Conservation (phyloP, 495 filamentous ascomycete genomes). For the Penicillium fimorum region DNA sequence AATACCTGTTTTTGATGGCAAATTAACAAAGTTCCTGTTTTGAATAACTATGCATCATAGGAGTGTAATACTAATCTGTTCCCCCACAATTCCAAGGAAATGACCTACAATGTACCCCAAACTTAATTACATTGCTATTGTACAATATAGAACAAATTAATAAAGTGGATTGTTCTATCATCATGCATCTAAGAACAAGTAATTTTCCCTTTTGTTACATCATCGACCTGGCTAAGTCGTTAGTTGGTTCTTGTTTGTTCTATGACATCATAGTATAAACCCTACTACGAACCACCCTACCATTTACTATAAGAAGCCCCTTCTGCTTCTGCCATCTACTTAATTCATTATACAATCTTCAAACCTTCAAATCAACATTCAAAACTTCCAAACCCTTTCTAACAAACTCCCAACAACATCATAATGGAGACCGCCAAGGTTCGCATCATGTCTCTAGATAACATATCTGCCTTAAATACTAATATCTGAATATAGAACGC, state of each 20-base stretch:
- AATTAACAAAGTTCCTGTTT: too few species aligned
- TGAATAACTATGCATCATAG: too few species aligned
- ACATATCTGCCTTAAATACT: background rate
- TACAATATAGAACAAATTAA: background rate
- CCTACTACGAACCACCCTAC: background rate
- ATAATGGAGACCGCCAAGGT: constrained; percentile 26
- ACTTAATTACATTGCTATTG: background rate
- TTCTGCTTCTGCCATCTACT: background rate
- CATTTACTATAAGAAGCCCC: constrained; percentile 1
- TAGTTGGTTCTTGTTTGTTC: background rate
- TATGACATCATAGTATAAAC: background rate
- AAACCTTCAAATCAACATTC: background rate
- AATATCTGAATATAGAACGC: constrained; percentile 14
- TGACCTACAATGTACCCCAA: background rate
- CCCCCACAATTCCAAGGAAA: background rate
- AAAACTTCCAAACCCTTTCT: background rate
- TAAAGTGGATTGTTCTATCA: background rate
- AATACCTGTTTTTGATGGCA: too few species aligned
- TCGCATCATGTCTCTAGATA: background rate
- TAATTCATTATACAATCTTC: background rate
- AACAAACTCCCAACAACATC: constrained; percentile 1
- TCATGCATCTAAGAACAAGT: background rate
- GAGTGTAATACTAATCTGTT: too few species aligned
- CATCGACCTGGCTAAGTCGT: background rate
- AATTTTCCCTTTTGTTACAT: background rate